Percentiles rank a stretch among this genome's conserved stretches.
These are phyloP conservation scores for Filobasidium floriforme DNA, from an alignment of 768 basidiomycete species.

Conservation along the genomic window DNA sequence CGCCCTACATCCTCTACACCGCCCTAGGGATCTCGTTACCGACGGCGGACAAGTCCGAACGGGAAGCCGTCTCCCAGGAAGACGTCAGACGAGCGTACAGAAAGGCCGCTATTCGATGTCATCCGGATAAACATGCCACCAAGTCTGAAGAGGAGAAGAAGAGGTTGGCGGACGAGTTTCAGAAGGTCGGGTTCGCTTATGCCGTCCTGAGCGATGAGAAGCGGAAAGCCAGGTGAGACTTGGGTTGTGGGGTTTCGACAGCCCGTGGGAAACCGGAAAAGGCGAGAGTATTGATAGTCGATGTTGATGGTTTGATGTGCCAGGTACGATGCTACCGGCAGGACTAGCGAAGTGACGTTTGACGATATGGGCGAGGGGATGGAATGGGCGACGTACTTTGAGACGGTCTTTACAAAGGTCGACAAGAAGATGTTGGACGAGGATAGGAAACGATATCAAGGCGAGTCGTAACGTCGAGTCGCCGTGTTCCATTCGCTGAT, in stretches of 20 bases:
- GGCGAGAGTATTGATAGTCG: neutral
- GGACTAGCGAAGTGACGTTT: conserved; percentile 62
- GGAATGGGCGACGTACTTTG: conserved; percentile 95
- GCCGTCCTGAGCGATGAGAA: conserved; percentile 73
- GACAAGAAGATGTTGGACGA: conserved; percentile 81
- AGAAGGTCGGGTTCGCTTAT: conserved; percentile 83
- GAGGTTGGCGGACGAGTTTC: conserved; percentile 69
- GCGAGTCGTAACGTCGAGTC: conserved; percentile 45
- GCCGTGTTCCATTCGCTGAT: neutral
- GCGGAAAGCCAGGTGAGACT: conserved; percentile 52
- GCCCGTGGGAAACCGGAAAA: no score
- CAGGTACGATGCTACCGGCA: conserved; percentile 73
- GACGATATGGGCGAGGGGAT: conserved; percentile 60
- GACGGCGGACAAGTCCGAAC: conserved; percentile 1
- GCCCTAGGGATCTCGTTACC: neutral
- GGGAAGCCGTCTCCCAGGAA: conserved; percentile 50
- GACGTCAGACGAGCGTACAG: conserved; percentile 80
- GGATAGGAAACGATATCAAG: conserved; percentile 90
- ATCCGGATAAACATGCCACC: conserved; percentile 79
- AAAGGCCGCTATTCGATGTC: conserved; percentile 67
- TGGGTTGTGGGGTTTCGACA: neutral
- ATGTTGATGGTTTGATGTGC: neutral
- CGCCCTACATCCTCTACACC: conserved; percentile 18
- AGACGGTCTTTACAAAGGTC: conserved; percentile 75
- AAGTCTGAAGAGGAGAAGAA: conserved; percentile 57